phyloP scores from a whole-genome alignment of 441 rosid species.

The Syzygium malaccense region DNA sequence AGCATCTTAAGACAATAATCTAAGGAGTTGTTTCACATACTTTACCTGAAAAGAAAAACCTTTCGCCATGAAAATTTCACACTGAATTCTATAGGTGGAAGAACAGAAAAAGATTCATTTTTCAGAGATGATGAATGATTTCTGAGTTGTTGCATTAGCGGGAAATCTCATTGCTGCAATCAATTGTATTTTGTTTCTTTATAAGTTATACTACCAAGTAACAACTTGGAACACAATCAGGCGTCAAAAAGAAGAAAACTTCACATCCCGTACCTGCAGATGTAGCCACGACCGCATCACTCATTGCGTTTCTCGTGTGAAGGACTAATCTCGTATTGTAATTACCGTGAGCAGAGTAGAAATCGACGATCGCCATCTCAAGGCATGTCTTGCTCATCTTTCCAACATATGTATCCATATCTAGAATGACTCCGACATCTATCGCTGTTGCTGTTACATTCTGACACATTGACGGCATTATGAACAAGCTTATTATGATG shows the following conservation, averaged over 20 bases:
- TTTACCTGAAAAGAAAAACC: background rate
- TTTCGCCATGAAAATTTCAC: background rate
- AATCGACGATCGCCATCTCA: background rate
- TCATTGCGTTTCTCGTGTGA: background rate
- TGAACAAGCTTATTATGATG: background rate
- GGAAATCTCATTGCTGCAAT: background rate
- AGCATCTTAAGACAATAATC: background rate
- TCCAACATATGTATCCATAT: background rate
- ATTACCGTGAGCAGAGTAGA: background rate
- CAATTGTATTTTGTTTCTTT: background rate
- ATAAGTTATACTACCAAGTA: background rate
- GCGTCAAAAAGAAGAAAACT: background rate
- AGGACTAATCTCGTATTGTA: conserved; percentile 2
- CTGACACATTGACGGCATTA: background rate
- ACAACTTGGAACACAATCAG: background rate
- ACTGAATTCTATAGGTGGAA: background rate
- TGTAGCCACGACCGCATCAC: background rate
- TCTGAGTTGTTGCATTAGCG: background rate
- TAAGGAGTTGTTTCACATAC: background rate
- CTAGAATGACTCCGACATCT: conserved; percentile 5
- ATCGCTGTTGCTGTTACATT: background rate
- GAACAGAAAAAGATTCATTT: background rate
- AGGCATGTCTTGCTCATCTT: conserved; percentile 9
- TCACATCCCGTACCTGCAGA: background rate
- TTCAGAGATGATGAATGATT: background rate